A percentile compares a stretch with the other conserved stretches of the same genome.
phyloP scores from a whole-genome alignment of 352 stramenopile species.

The Thalassiosira delicatula region DNA sequence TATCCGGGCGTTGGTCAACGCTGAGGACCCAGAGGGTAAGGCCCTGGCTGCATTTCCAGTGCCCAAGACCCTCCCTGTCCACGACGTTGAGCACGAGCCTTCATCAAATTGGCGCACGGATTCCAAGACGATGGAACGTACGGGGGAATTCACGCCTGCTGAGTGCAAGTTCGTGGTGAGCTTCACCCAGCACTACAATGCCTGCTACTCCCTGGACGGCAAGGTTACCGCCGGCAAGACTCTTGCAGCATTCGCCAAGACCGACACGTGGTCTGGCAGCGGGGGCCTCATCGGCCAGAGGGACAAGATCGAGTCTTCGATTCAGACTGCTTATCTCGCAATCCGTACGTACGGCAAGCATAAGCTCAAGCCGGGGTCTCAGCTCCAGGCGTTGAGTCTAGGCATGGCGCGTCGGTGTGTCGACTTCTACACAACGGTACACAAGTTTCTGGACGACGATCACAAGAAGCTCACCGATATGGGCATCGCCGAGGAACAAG shows the following conservation, averaged over 20 bases:
- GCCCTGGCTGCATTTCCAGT: neutral
- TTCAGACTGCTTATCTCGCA: neutral
- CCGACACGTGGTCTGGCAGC: neutral
- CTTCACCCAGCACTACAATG: neutral
- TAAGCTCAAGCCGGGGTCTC: neutral
- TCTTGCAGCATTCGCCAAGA: neutral
- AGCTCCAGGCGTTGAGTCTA: neutral
- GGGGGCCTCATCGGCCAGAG: neutral
- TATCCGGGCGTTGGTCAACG: neutral
- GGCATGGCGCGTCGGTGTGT: neutral
- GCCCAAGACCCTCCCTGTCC: neutral
- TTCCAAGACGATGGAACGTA: neutral
- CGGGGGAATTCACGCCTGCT: neutral
- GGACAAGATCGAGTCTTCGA: neutral
- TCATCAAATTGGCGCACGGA: neutral
- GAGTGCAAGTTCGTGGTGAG: slow-evolving; percentile 5
- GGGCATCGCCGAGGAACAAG: neutral
- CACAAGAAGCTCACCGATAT: neutral
- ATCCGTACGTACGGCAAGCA: neutral
- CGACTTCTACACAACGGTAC: neutral
- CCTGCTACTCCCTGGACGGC: neutral
- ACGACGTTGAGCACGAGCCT: neutral
- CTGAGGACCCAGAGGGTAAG: neutral
- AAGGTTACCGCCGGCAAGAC: neutral
- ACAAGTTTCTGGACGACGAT: slow-evolving; percentile 2